Evolutionary conservation across 2,329 filamentous ascomycete genomes (phyloP), one percentile per base, ranked within the genome.

Genomic region (Exophiala bonariae): DNA sequence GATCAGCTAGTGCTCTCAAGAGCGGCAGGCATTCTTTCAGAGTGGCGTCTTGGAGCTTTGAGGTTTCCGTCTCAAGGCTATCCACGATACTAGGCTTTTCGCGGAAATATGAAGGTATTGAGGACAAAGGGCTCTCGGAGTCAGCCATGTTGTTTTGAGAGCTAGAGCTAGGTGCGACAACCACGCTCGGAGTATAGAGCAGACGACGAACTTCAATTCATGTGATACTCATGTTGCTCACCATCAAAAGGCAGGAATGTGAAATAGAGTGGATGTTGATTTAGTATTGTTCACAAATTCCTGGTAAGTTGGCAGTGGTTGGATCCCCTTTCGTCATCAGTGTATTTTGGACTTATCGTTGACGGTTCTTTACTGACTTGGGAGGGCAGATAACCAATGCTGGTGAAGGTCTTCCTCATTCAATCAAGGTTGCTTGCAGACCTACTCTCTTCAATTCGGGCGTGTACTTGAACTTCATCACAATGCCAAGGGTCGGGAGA

Each of bases 21-120:
- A 83, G 85, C 1, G 86, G 84, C 22, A 90, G 69, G 59, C 87
- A 87, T 60, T 80, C 77, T 30, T 81, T 68, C 44, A 89, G 72
- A 0, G 87, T 92, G 46, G 81, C 73, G 49, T 85, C 78, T 66
- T 95, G 89, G 20, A 80, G 64, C 40, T 68, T 63, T 1, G 86
- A 89, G 18, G 87, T 87, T 50, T 80, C 72, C 3, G 90, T 93
- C 39, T 71, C 64, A 41, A 91, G 74, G 13, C 61, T 55, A 62
- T 95, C 90, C 45, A 72, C 74, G 57, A 95, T 80, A 14, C 75
- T 74, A 10, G 87, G 84, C 32, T 69, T 68, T 45, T 68, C 58
- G 40, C 62, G 65, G 56, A 72, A 73, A 38, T 73, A 58, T 41
- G 60, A 53, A 40, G 71, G 68, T 47, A 72, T 62, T 28, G 50